phyloP scores from a whole-genome alignment of 2,329 filamentous ascomycete genomes.

The Fusarium nodosum region DNA sequence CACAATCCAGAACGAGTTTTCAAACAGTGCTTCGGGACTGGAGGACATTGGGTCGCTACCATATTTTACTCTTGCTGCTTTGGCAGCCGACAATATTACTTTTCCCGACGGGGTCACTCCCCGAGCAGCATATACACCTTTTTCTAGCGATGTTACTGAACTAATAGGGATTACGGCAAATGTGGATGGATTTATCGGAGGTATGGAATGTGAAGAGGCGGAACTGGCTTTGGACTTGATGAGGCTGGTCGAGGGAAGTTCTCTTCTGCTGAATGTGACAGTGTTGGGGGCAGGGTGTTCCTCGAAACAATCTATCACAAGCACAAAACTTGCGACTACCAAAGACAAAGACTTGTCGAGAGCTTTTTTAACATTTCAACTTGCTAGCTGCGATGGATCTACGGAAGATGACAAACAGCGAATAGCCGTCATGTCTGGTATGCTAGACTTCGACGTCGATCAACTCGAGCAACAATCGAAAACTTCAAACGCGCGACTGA shows the following conservation, averaged over 20 bases:
- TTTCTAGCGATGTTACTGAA: conserved; percentile 47
- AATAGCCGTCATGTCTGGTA: conserved; percentile 43
- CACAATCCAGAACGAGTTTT: conserved; percentile 50
- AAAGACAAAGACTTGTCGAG: conserved; percentile 30
- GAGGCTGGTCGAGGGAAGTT: conserved; percentile 29
- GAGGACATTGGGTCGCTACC: conserved; percentile 49
- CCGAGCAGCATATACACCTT: conserved; percentile 55
- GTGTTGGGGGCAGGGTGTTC: conserved; percentile 44
- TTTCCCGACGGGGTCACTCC: conserved; percentile 53
- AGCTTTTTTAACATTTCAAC: conserved; percentile 37
- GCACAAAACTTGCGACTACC: conserved; percentile 32
- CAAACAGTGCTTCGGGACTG: conserved; percentile 47
- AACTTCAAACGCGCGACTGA: conserved; percentile 19
- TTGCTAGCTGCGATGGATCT: conserved; percentile 40
- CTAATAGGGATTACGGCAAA: conserved; percentile 47
- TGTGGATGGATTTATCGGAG: conserved; percentile 54
- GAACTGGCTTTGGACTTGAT: conserved; percentile 45
- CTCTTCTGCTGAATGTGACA: conserved; percentile 51
- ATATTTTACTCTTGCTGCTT: conserved; percentile 53
- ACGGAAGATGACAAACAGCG: conserved; percentile 37
- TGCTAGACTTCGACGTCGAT: conserved; percentile 35
- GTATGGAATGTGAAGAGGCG: conserved; percentile 53
- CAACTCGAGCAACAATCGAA: conserved; percentile 36
- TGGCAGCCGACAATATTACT: conserved; percentile 49
- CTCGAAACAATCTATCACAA: conserved; percentile 39